These are phyloP conservation scores for Claviceps purpurea DNA, from an alignment of 2,329 filamentous ascomycete species.

Conservation along the genomic window DNA sequence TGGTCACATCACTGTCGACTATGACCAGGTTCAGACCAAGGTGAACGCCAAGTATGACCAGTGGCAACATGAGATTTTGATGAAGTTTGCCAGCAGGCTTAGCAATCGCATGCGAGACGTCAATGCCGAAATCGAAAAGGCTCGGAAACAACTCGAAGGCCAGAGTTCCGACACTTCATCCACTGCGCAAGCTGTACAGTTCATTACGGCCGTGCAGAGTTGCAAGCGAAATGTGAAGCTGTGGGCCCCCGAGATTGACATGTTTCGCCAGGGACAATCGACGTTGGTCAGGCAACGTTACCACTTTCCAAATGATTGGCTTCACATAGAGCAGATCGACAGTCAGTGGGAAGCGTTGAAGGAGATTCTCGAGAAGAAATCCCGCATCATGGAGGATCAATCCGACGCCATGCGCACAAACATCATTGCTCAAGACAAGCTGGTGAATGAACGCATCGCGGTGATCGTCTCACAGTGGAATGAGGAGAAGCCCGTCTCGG, in stretches of 20 bases:
- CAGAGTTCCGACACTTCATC: constrained; percentile 90
- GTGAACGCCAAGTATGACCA: constrained; percentile 99
- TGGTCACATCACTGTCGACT: constrained; percentile 89
- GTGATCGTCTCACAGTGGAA: constrained; percentile 84
- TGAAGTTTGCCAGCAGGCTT: constrained; percentile 83
- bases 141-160: constrained; percentile 76
- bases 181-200: constrained; percentile 91
- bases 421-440: constrained; percentile 84
- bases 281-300: constrained; percentile 85
- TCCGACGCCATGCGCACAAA: constrained; percentile 90
- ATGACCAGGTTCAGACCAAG: constrained; percentile 96
- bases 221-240: constrained; percentile 87
- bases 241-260: constrained; percentile 92
- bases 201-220: constrained; percentile 95
- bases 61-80: constrained; percentile 95
- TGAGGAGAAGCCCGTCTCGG: constrained; percentile 92
- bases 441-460: constrained; percentile 75
- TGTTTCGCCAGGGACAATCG: constrained; percentile 90
- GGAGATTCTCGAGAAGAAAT: constrained; percentile 82
- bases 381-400: constrained; percentile 91
- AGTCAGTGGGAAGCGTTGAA: constrained; percentile 91
- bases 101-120: constrained; percentile 86
- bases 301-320: constrained; percentile 86
- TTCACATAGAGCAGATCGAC: constrained; percentile 91
- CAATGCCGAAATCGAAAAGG: constrained; percentile 81